Conservation (phyloP, 352 stramenopile species). For the Pythium inflatum region DNA sequence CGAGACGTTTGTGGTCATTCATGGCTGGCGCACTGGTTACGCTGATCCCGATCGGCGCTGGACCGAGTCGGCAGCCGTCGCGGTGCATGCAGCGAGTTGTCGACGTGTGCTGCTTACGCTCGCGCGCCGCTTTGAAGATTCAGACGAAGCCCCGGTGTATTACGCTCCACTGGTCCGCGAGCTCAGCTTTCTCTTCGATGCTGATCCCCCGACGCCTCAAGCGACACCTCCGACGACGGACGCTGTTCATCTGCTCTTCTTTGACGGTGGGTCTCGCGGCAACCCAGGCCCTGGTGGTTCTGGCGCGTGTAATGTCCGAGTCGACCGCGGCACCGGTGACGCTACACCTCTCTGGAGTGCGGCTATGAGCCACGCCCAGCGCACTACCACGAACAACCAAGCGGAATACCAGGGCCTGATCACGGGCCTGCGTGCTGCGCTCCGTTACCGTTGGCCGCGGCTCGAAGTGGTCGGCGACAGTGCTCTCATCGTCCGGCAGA, state of each 20-base stretch:
- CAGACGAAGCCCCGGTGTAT: background rate
- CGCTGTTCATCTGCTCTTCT: background rate
- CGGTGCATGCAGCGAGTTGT: background rate
- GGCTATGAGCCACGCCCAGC: background rate
- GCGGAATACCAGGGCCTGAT: slow-evolving; percentile 15
- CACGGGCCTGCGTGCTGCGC: background rate
- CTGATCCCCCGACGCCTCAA: background rate
- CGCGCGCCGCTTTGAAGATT: background rate
- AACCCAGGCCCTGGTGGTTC: slow-evolving; percentile 4
- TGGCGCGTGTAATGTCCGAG: background rate
- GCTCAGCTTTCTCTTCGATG: background rate
- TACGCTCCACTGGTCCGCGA: background rate
- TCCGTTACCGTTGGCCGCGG: background rate
- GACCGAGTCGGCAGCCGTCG: background rate
- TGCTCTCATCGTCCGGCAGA: slow-evolving; percentile 1
- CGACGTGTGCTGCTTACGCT: background rate
- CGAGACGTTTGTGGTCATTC: slow-evolving; percentile 16
- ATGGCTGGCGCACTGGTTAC: background rate
- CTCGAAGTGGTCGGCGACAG: slow-evolving; percentile 9
- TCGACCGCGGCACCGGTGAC: background rate
- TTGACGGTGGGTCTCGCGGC: slow-evolving; percentile 7
- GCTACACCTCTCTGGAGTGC: background rate
- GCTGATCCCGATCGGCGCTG: background rate
- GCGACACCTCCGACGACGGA: background rate
- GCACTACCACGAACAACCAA: slow-evolving; percentile 16